Percentiles rank a stretch among this genome's conserved stretches.
phyloP scores from a whole-genome alignment of 2,329 filamentous ascomycete genomes.

The Apiospora malaysiana region DNA sequence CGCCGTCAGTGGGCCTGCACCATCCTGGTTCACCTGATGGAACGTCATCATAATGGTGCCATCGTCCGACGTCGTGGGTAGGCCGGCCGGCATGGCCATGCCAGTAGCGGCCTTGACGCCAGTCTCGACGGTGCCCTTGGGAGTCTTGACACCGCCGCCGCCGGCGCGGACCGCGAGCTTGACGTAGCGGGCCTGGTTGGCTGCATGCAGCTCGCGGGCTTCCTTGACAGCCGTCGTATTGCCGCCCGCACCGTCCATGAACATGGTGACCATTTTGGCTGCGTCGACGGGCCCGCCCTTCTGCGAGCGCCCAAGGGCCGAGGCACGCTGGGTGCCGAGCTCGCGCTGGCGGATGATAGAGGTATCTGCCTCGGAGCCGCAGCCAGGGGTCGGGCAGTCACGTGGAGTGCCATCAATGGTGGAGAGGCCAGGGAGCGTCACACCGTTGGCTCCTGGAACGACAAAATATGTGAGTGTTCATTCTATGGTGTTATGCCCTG shows the following conservation, averaged over 20 bases:
- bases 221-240: conserved; percentile 37
- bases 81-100: conserved; percentile 53
- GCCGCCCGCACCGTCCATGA: conserved; percentile 55
- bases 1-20: conserved; percentile 65
- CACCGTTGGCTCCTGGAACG: conserved; percentile 26
- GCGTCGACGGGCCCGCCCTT: conserved; percentile 62
- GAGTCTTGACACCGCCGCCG: conserved; percentile 35
- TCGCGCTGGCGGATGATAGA: conserved; percentile 68
- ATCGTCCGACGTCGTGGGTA: conserved; percentile 64
- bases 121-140: conserved; percentile 44
- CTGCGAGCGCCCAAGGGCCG: conserved; percentile 65
- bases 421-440: conserved; percentile 32
- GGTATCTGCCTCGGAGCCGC: conserved; percentile 69
- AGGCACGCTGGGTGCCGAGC: conserved; percentile 56
- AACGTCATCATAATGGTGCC: conserved; percentile 66
- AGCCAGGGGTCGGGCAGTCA: conserved; percentile 63
- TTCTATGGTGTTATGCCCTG: background rate
- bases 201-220: conserved; percentile 26
- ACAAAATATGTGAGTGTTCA: background rate
- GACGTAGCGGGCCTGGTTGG: conserved; percentile 35
- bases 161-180: conserved; percentile 33
- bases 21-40: conserved; percentile 73
- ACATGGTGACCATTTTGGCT: conserved; percentile 57
- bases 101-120: conserved; percentile 51
- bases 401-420: conserved; percentile 68